Percentiles rank a stretch among this genome's conserved stretches.
Evolutionary conservation across 2,329 filamentous ascomycete genomes (phyloP).

Genomic region (Phialocephala subalpina): DNA sequence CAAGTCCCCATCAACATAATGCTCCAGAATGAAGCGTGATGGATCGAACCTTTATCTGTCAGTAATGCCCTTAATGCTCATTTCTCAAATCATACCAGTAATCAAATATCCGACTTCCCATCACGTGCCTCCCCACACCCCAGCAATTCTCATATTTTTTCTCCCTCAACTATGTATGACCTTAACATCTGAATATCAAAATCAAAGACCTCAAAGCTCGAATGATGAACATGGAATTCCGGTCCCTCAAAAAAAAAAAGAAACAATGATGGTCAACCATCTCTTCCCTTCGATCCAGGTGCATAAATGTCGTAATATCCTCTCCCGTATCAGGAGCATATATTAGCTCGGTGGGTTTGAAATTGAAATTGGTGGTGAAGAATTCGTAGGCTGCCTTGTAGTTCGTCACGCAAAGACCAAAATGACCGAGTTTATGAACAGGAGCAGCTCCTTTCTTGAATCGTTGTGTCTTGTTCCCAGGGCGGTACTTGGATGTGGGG

Average conservation of each 20-base stretch:
- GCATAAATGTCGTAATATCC: slow-evolving; percentile 58
- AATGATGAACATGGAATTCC: slow-evolving; percentile 60
- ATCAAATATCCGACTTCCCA: slow-evolving; percentile 77
- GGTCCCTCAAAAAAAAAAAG: slow-evolving; percentile 53
- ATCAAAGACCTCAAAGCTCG: slow-evolving; percentile 74
- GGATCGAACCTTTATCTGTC: no score
- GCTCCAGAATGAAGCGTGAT: slow-evolving; percentile 73
- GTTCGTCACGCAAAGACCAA: slow-evolving; percentile 60
- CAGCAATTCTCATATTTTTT: slow-evolving; percentile 72
- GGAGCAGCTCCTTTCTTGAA: slow-evolving; percentile 58
- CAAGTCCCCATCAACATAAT: slow-evolving; percentile 76
- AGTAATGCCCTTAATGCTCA: no score
- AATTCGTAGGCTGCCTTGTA: slow-evolving; percentile 58
- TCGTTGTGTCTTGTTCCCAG: slow-evolving; percentile 57
- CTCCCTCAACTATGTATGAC: slow-evolving; percentile 71
- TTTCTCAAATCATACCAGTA: slow-evolving; percentile 68
- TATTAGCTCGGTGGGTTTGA: slow-evolving; percentile 54
- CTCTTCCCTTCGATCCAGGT: slow-evolving; percentile 58
- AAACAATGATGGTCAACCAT: slow-evolving; percentile 64
- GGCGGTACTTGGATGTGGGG: slow-evolving; percentile 56
- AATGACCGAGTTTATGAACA: slow-evolving; percentile 63
- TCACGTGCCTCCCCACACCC: slow-evolving; percentile 75
- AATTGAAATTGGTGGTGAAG: slow-evolving; percentile 58
- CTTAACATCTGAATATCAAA: slow-evolving; percentile 75
- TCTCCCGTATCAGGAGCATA: slow-evolving; percentile 33